Base-by-base conservation (phyloP, 805 yeast species). In the Ogataea degrootiae region DNA sequence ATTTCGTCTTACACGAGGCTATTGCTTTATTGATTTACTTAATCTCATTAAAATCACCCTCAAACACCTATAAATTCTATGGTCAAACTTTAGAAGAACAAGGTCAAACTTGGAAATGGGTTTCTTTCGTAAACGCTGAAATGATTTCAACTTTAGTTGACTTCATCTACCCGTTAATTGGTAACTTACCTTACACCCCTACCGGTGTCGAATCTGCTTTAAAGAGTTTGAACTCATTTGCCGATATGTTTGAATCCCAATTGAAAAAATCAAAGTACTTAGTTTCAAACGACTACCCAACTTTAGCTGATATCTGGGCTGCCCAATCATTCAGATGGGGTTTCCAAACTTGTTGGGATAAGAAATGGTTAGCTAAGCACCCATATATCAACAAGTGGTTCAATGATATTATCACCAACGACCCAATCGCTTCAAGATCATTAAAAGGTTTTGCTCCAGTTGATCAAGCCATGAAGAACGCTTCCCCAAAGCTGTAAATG, bases 71-170 rank as follows among this genome's bases (percentile, higher is more conserved):
- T n/a, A 33, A 37, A 5, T 72, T 77, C 46, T 55, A 41, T 35
- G 97, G 96, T 57, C 74, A 76, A 61, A 74, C 74, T 65, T 69
- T 74, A 55, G 68, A 70, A 51, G 88, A 85, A 59, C 73, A 77
- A 61, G 86, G 83, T 47, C 68, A 67, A 59, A 73, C 87, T 60
- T 65, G 87, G 58, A 80, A 74, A 71, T 90, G 96, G 96, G 61
- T 81, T 65, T 85, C 95, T 2, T 70, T 83, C 54, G 71, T 83
- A 65, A 88, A 83, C 77, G 60, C 75, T 56, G 96, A 91, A 58
- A 54, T 83, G 43, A 61, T 82, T 47, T 60, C 72, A 38, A 57
- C 67, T 48, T 52, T 74, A 43, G 77, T 75, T 50, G 61, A 53
- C 29, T 75, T 77, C 53, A 78, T 85, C 70, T 63, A 64, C 49